These are phyloP conservation scores for Fraxinus floribunda DNA, from an alignment of 305 asterid species.

Conservation along the genomic window DNA sequence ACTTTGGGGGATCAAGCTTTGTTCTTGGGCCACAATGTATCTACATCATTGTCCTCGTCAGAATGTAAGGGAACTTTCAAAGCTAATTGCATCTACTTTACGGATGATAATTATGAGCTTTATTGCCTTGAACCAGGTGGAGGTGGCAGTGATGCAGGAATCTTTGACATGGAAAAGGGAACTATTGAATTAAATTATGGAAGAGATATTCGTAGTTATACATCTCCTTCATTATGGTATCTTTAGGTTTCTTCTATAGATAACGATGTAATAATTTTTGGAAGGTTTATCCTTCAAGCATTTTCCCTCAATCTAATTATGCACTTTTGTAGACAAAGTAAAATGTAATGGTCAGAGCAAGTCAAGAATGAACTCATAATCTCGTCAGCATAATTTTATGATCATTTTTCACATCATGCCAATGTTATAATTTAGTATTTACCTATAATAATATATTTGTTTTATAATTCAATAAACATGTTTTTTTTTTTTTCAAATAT, in stretches of 20 bases:
- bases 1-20: background rate
- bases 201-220: background rate
- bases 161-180: background rate
- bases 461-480: too few species aligned
- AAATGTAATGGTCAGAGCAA: too few species aligned
- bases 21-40: background rate
- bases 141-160: background rate
- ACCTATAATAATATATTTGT: too few species aligned
- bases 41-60: background rate
- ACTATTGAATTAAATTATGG: background rate
- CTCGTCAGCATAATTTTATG: too few species aligned
- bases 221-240: background rate
- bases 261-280: too few species aligned
- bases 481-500: too few species aligned
- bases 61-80: background rate
- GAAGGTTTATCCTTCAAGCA: too few species aligned
- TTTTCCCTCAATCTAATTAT: background rate
- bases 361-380: too few species aligned
- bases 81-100: background rate
- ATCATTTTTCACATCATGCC: too few species aligned
- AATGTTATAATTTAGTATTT: too few species aligned
- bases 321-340: too few species aligned
- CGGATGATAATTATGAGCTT: background rate
- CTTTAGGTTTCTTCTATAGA: constrained; percentile 39
- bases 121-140: background rate